Evolutionary conservation across 1,139 yeast species (phyloP), one percentile per base, ranked within the genome.

Genomic region (Lodderomyces orthopsilosis): DNA sequence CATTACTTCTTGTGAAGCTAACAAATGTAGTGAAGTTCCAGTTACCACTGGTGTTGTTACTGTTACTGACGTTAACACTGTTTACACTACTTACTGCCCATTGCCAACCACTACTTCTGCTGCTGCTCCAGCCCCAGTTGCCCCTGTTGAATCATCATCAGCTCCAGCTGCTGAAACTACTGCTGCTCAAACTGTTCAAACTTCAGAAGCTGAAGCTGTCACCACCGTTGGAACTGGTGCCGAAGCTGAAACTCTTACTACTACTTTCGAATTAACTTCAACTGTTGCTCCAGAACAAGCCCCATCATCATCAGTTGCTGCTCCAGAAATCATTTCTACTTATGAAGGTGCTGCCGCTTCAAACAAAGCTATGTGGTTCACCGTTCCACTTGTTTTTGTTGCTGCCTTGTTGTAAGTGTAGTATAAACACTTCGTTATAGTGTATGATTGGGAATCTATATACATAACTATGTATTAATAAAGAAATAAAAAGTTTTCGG

Each of bases 1-100:
- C 54, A 63, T 76, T 60, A 75, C 81, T 47, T 68, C 75, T 40
- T 76, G 82, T 63, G 51, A 58, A 22, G 61, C 62, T 53, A 37
- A 65, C 58, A 58, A 56, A 49, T 70, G 74, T 55, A 48, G 60
- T 24, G 50, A 57, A 14, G 56, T 57, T 27, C 56, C 68, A 35
- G 64, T 63, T 35, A 60, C 69, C 41, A 62, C 66, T 46, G 75
- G 74, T 46, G 50, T 66, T 32, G 65, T 71, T 40, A 44, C 57
- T 40, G 59, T 63, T 41, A 58, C 64, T 44, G 54, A 55, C 30
- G 48, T 53, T 45, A 48, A 53, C 41, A 65, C 69, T 39, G 45
- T 56, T 36, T 65, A 63, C 58, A 60, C 66, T 43, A 65, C 70
- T 38, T 63, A 59, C 56, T 63, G 68, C 51, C 70, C 70, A 46